Evolutionary conservation across 108 stramenopile genomes (phyloP), one percentile per base, ranked within the genome.

Genomic region (Cyclotella atomus): DNA sequence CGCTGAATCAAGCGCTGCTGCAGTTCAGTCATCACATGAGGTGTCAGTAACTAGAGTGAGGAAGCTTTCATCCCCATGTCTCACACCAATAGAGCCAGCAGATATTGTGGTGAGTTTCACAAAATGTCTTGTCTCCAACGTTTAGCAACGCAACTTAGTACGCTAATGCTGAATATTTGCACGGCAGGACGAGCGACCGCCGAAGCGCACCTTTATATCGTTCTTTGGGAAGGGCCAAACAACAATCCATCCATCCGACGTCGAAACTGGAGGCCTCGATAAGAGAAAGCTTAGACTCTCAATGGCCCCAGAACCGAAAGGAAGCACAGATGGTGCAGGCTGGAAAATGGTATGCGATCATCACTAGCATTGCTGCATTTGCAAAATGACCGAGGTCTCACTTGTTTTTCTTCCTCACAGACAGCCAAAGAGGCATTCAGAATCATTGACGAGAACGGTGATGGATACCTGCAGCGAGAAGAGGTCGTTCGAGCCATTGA

Each of bases 381-480:
- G 20, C 21, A 23, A n/a, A n/a, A n/a, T 43, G 21, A n/a, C 6
- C 2, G 21, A n/a, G 21, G 24, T 6, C 41, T 10, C 14, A 15
- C 0, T 50, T 34, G 32, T 29, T 0, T 44, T 8, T 36, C 34
- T 10, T 15, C 30, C 44, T 19, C 10, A 60, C 57, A 77, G 79
- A 71, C 77, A 35, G 82, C 85, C 12, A 69, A 53, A 63, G 85
- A 86, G 34, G 85, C 85, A 8, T 86, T 86, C 56, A 56, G 59
- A 29, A 69, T 84, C 35, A 83, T 87, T 30, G 85, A 87, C 44
- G 76, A 68, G 43, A 87, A 87, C 64, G 80, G 81, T 19, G 85
- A 87, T 57, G 85, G 85, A 0, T 83, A 49, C 55, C 65, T 86
- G 19, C 78, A 77, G 44, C 71, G 70, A 71, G 83, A 81, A 23